These are phyloP conservation scores for Aspergillus ostianus DNA, from an alignment of 495 filamentous ascomycete species.

Conservation along the genomic window DNA sequence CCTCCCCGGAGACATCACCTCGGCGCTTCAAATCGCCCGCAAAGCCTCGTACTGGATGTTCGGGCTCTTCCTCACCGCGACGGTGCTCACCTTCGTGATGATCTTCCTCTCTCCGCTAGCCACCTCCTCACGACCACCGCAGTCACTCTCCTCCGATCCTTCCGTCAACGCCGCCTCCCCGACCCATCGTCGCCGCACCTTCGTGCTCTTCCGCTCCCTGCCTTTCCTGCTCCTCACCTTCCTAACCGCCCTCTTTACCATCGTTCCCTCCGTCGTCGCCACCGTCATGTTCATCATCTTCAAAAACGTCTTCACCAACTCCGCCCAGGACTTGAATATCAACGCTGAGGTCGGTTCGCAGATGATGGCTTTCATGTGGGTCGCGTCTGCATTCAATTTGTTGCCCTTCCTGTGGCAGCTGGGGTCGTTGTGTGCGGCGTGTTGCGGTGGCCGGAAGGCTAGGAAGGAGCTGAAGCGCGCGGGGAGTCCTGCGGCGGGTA, in stretches of 20 bases:
- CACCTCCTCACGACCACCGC: constrained; percentile 53
- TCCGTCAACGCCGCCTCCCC: constrained; percentile 23
- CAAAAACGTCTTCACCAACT: constrained; percentile 61
- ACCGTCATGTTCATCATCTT: constrained; percentile 82
- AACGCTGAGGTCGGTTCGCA: constrained; percentile 61
- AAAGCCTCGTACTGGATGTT: constrained; percentile 91
- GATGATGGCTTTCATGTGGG: constrained; percentile 93
- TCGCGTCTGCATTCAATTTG: constrained; percentile 63
- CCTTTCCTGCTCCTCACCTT: constrained; percentile 60
- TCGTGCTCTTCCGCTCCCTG: constrained; percentile 47
- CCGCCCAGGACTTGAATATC: constrained; percentile 70
- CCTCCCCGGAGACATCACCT: constrained; percentile 67
- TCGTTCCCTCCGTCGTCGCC: constrained; percentile 68
- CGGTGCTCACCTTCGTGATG: constrained; percentile 64
- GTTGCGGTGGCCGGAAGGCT: constrained; percentile 43
- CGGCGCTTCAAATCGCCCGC: constrained; percentile 70
- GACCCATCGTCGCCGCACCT: constrained; percentile 44
- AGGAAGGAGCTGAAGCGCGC: constrained; percentile 36
- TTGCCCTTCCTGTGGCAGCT: constrained; percentile 69
- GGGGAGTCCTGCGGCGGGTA: constrained; percentile 23
- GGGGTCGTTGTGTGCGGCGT: constrained; percentile 63
- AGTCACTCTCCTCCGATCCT: constrained; percentile 29
- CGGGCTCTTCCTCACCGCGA: constrained; percentile 72
- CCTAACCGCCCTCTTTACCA: constrained; percentile 60
- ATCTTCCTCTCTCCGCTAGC: constrained; percentile 61